Base-by-base conservation (phyloP, 129 eudicot species). In the Flaveria brownii region DNA sequence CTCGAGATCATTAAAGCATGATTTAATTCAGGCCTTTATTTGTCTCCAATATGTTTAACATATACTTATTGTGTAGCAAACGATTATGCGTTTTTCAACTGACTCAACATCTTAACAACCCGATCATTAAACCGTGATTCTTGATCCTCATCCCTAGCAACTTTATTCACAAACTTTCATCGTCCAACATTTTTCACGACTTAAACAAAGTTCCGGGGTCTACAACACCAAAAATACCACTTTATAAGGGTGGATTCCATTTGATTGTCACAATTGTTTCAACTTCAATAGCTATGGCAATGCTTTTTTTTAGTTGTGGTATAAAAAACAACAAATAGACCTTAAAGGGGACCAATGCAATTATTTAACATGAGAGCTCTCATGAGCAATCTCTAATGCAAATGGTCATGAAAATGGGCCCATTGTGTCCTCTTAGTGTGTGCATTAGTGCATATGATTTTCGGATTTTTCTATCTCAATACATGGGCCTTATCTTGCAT, bases 341-440 rank as follows among this genome's bases (percentile, higher is more conserved):
- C 25, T 68, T 57, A 46, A 72, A 28, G 42, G 77, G 82, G 72
- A 47, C 82, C 62, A 61, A 17, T 52, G 74, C 52, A 77, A 77
- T 77, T 66, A 77, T 67, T 77, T 60, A 62, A 69, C 39, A 70
- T 71, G 23, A 20, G n/a, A 50, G 56, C 17, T 4, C 16, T 11
- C 5, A 12, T 51, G 71, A 78, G 77, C 60, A 49, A 45, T 70
- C 47, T 73, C 45, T 63, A 23, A 22, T 10, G 59, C 43, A 77
- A 54, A 23, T 41, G 46, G 57, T 50, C 42, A 45, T 60, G 70
- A 47, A 69, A 43, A 80, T 73, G 74, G 83, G 70, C 20, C 83
- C 83, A 80, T 65, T 12, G 15, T 80, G 79, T 73, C 78, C 64
- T 79, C 77, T 72, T 72, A 79, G 70, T 73, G 83, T 64, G 83